Evolutionary conservation across 352 stramenopile species (phyloP), one percentile per base, ranked within the genome.

Genomic region (Pythium rishiriense): DNA sequence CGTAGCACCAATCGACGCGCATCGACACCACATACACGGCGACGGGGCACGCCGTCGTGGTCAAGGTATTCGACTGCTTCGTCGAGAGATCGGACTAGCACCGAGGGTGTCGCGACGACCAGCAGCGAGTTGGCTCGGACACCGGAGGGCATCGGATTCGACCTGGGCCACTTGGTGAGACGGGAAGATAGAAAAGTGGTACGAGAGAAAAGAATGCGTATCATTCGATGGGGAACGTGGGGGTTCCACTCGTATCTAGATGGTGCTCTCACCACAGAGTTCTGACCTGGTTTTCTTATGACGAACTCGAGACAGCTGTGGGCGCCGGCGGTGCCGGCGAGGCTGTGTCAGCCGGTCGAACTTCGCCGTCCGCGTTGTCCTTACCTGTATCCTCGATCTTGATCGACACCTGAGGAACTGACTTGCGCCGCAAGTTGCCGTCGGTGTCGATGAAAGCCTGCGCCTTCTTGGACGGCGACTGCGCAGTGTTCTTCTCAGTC

Each of bases 391-490:
- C 29, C 15, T 46, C 24, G 19, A 14, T 14, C 43, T 61, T 52
- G 11, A 39, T 29, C 24, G 17, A 1, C 4, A 51, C 19, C 41
- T 33, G 43, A 21, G 29, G 31, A 14, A 21, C 31, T 22, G 54
- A 62, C 28, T 72, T 65, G 28, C 77, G 75, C 11, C 78, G 74
- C 19, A 87, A 52, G 48, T 88, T 88, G 0, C 77, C 77, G 15
- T 77, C 65, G 0, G 66, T 9, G 33, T 88, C 79, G 51, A 88
- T 77, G 53, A 76, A 88, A 17, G 69, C 64, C 42, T 74, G 62
- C 19, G 63, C 52, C 25, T 71, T 74, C 28, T 59, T 59, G 35
- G 77, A 85, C 42, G 79, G 77, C 11, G 69, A 81, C 8, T 31
- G 17, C 6, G 54, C 41, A 17, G 73, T 79, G 58, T 84, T 75